Evolutionary conservation across 2,329 filamentous ascomycete genomes (phyloP).

Genomic region (Didymellaceae sp.): DNA sequence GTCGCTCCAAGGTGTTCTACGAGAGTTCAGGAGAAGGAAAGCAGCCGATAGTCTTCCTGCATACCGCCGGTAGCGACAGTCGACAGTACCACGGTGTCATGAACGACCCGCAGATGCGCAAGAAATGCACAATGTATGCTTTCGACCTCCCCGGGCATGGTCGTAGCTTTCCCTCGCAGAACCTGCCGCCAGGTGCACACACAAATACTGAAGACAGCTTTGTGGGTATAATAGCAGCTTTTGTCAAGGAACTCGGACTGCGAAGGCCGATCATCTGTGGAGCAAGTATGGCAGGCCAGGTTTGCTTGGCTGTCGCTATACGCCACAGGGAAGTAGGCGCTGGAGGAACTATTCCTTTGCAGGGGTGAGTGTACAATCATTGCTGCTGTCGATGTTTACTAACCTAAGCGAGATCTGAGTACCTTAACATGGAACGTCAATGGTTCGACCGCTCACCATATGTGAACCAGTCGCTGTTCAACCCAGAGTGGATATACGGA

Average conservation of each 20-base stretch:
- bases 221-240: slow-evolving; percentile 54
- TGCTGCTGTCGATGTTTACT: slow-evolving; percentile 20
- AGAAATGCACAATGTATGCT: slow-evolving; percentile 57
- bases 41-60: slow-evolving; percentile 55
- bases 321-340: slow-evolving; percentile 56
- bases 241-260: slow-evolving; percentile 54
- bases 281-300: slow-evolving; percentile 59
- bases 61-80: slow-evolving; percentile 56
- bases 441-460: slow-evolving; percentile 56
- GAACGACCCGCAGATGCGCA: slow-evolving; percentile 56
- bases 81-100: slow-evolving; percentile 61
- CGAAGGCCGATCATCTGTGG: slow-evolving; percentile 58
- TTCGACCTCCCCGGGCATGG: slow-evolving; percentile 60
- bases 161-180: slow-evolving; percentile 54
- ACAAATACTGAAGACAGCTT: slow-evolving; percentile 58
- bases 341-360: slow-evolving; percentile 55
- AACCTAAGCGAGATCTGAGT: slow-evolving; percentile 39
- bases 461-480: slow-evolving; percentile 57
- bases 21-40: slow-evolving; percentile 56
- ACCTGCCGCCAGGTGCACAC: slow-evolving; percentile 53
- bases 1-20: slow-evolving; percentile 58
- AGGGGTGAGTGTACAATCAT: slow-evolving; percentile 41
- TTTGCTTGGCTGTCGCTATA: slow-evolving; percentile 56
- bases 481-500: slow-evolving; percentile 58
- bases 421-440: slow-evolving; percentile 53